Percentiles rank a stretch among this genome's conserved stretches.
Conservation (phyloP, 2,329 filamentous ascomycete species). For the Ilyonectria sp. region DNA sequence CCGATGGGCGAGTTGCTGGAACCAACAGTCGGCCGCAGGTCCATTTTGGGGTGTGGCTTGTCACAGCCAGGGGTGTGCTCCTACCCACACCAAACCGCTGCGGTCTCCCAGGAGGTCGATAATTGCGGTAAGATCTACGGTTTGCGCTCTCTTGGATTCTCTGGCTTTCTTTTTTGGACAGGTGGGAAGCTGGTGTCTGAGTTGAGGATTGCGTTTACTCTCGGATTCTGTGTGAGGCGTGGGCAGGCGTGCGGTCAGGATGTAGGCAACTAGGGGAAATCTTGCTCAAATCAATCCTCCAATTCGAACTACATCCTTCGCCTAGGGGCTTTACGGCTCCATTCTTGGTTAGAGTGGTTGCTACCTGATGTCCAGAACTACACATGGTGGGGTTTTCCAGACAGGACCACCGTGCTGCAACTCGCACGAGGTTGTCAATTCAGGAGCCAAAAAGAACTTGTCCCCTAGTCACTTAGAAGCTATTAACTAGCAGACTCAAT, state of each 20-base stretch:
- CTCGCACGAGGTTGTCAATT: neutral
- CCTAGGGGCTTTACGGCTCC: too few relatives aligned
- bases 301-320: too few relatives aligned
- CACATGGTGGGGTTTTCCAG: neutral
- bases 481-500: too few relatives aligned
- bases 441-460: neutral
- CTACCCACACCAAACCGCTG: neutral
- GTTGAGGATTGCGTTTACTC: too few relatives aligned
- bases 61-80: neutral
- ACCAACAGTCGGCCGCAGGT: neutral
- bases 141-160: too few relatives aligned
- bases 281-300: too few relatives aligned
- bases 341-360: neutral
- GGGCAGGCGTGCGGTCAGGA: too few relatives aligned
- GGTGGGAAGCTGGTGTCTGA: too few relatives aligned
- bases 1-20: neutral
- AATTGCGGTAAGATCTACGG: too few relatives aligned
- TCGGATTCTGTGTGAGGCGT: too few relatives aligned
- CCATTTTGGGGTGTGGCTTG: neutral
- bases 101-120: neutral
- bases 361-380: neutral
- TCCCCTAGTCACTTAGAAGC: neutral
- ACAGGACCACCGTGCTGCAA: neutral
- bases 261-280: too few relatives aligned
- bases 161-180: too few relatives aligned